phyloP scores from a whole-genome alignment of 2,329 filamentous ascomycete species.

The Aspergillus versicolor region DNA sequence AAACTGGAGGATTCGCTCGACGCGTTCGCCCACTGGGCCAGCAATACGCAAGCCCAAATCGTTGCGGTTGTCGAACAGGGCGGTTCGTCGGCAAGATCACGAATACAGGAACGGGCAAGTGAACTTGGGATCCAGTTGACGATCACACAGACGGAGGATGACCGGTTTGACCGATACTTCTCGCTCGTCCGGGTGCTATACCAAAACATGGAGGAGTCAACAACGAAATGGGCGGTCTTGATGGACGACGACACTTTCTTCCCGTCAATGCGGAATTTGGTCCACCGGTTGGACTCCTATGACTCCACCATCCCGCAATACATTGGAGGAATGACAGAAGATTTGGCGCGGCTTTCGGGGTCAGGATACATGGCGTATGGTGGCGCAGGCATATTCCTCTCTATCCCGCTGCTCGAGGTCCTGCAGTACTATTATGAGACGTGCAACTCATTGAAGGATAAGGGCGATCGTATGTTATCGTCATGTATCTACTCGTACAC shows the following conservation, averaged over 20 bases:
- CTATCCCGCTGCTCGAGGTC: constrained; percentile 48
- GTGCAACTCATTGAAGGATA: constrained; percentile 45
- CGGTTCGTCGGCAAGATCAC: constrained; percentile 18
- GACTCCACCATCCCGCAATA: constrained; percentile 51
- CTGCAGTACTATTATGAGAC: constrained; percentile 46
- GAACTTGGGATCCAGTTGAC: constrained; percentile 40
- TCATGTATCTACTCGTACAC: constrained; percentile 55
- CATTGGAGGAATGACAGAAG: constrained; percentile 56
- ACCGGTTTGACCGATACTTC: constrained; percentile 51
- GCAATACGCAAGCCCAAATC: constrained; percentile 47
- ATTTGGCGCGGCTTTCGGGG: constrained; percentile 46
- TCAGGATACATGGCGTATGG: constrained; percentile 59
- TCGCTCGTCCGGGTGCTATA: constrained; percentile 49
- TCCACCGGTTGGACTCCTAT: constrained; percentile 43
- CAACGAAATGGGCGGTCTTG: constrained; percentile 53
- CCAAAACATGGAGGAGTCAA: constrained; percentile 28
- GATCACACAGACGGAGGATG: constrained; percentile 20
- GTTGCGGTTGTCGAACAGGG: constrained; percentile 47
- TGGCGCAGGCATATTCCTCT: constrained; percentile 57
- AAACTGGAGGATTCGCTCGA: constrained; percentile 49
- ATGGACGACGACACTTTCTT: constrained; percentile 64
- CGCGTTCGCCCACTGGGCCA: constrained; percentile 54
- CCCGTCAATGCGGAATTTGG: constrained; percentile 51
- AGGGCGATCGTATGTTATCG: constrained; percentile 54
- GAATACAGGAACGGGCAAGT: constrained; percentile 22